Conservation (phyloP, 148 eudicot species). For the Fagopyrum tataricum region DNA sequence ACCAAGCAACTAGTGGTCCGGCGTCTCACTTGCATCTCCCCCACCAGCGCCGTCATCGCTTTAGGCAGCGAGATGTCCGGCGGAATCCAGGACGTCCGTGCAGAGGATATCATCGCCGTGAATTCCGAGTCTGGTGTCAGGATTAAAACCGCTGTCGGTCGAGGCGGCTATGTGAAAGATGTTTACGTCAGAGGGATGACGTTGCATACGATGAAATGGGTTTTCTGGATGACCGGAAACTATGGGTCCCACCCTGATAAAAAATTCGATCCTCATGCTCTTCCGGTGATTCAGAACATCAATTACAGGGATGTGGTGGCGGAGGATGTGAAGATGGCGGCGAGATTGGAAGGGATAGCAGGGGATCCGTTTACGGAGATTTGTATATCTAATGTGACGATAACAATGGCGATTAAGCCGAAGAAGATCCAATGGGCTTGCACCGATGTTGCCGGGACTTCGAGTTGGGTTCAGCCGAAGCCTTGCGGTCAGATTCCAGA, state of each 20-base stretch:
- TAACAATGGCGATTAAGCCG: conserved; percentile 39
- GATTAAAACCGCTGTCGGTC: conserved; percentile 75
- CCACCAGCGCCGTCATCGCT: conserved; percentile 80
- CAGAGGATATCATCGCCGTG: conserved; percentile 74
- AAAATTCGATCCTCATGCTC: conserved; percentile 66
- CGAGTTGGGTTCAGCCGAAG: conserved; percentile 59
- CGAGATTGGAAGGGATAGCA: conserved; percentile 55
- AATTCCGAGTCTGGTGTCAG: conserved; percentile 81
- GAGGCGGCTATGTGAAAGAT: conserved; percentile 85
- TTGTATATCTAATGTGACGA: conserved; percentile 81
- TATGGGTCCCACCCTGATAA: conserved; percentile 83
- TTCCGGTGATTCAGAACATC: conserved; percentile 62
- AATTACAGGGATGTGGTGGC: conserved; percentile 75
- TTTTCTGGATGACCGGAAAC: conserved; percentile 87
- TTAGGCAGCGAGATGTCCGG: conserved; percentile 97
- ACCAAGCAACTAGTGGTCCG: conserved; percentile 69
- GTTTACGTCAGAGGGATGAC: conserved; percentile 66
- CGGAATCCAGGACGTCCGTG: conserved; percentile 84
- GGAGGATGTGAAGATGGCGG: conserved; percentile 78
- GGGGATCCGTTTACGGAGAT: conserved; percentile 81
- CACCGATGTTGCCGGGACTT: conserved; percentile 55
- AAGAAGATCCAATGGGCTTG: conserved; percentile 83
- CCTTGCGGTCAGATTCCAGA: conserved; percentile 55
- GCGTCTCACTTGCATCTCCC: conserved; percentile 87
- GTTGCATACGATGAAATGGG: conserved; percentile 88